phyloP scores from a whole-genome alignment of 148 eudicot species.

The Bassia scoparia region DNA sequence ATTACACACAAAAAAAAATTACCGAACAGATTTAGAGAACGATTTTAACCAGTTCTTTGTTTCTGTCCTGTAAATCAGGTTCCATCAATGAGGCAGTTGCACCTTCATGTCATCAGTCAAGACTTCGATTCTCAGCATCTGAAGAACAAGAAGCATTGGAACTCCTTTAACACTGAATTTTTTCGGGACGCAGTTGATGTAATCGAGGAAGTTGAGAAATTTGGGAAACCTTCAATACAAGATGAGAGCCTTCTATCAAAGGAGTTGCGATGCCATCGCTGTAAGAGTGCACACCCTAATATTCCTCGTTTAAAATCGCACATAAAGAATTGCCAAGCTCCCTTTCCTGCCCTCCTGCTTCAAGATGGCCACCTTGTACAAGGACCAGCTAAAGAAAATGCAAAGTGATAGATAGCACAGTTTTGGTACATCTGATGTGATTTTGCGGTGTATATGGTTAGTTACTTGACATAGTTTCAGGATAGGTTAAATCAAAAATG shows the following conservation, averaged over 20 bases:
- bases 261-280: constrained; percentile 86
- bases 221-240: constrained; percentile 42
- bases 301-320: constrained; percentile 79
- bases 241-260: constrained; percentile 48
- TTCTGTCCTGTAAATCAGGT: constrained; percentile 35
- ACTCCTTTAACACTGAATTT: constrained; percentile 83
- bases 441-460: neutral
- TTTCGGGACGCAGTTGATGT: constrained; percentile 82
- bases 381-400: constrained; percentile 25
- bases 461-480: neutral
- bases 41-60: neutral
- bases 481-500: neutral
- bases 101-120: constrained; percentile 92
- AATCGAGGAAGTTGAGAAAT: constrained; percentile 54
- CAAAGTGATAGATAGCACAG: neutral
- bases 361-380: constrained; percentile 51
- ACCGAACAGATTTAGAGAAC: neutral
- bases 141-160: constrained; percentile 98
- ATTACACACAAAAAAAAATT: neutral
- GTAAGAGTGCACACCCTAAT: constrained; percentile 93
- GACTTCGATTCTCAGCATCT: constrained; percentile 73
- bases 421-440: neutral
- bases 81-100: constrained; percentile 92
- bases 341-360: constrained; percentile 54
- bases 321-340: constrained; percentile 47